Evolutionary conservation across 768 basidiomycete species (phyloP), one percentile per base, ranked within the genome.

Genomic region (Leucosporidium creatinivorum): DNA sequence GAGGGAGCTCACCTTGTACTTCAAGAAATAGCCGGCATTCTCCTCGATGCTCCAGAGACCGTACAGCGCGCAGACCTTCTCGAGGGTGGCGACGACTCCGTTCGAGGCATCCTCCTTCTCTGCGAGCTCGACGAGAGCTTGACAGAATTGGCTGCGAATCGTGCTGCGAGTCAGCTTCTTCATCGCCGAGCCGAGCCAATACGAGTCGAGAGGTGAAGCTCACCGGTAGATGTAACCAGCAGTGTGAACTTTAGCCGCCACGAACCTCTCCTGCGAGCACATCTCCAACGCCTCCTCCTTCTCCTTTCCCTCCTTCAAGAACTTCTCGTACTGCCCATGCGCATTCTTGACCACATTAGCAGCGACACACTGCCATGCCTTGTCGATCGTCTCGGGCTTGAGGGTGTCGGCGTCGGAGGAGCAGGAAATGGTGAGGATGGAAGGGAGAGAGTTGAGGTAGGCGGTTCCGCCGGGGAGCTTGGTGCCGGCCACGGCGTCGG

Each of bases 11-110:
- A 44, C 39, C 39, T 64, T 65, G 79, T 79, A 79, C 69, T 81
- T 80, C 69, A 81, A 74, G 77, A 80, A 81, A 55, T 76, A 76
- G 5, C 76, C 78, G 57, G 79, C 79, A 71, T 80, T 78, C 75
- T 80, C 80, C 67, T 81, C 80, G 64, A 80, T 78, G 62, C 77
- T 74, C 77, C 79, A 80, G 7, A 79, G 72, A 12, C 79, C 80
- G 66, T 80, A 81, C 30, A 81, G 66, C 49, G 70, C 69, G 66
- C 79, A 80, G 51, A 78, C 75, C 18, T 73, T 76, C 63, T 74
- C 68, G 54, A 81, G 70, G 30, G 76, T 73, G 51, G 76, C 73
- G 39, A 71, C 36, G 56, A 75, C 75, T 23, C 73, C 73, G 59
- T 69, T 71, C 30, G 44, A 28, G 1, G 51, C 70, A 67, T 80